Conservation (phyloP, 495 filamentous ascomycete species). For the Cairneyella variabilis region DNA sequence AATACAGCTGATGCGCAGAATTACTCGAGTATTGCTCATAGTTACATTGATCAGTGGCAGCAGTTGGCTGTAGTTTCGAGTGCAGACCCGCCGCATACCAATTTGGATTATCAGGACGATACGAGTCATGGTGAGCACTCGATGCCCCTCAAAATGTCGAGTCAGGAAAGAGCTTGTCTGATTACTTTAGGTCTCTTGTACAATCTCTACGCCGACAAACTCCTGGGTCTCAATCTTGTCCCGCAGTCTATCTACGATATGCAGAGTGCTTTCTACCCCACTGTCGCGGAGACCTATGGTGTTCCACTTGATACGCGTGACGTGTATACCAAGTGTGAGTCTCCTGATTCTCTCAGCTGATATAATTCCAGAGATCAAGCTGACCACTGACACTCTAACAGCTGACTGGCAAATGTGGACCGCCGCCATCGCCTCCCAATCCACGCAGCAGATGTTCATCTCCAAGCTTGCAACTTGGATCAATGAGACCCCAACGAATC, state of each 20-base stretch:
- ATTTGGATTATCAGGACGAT: constrained; percentile 51
- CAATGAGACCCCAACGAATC: constrained; percentile 66
- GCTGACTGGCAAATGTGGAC: constrained; percentile 83
- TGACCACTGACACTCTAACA: background rate
- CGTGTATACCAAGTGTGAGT: constrained; percentile 64
- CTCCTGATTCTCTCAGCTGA: background rate
- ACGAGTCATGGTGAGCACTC: constrained; percentile 40
- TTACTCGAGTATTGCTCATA: constrained; percentile 63
- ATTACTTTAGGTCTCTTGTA: constrained; percentile 77
- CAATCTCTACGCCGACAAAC: constrained; percentile 78
- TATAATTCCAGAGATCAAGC: no score
- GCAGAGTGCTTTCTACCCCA: constrained; percentile 78
- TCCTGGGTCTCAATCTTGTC: constrained; percentile 68
- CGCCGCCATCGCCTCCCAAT: constrained; percentile 61
- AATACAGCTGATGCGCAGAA: constrained; percentile 55
- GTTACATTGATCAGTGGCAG: constrained; percentile 77
- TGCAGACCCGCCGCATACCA: constrained; percentile 63
- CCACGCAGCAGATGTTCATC: constrained; percentile 64
- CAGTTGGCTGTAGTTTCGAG: constrained; percentile 67
- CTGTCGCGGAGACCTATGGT: constrained; percentile 66
- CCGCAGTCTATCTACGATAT: constrained; percentile 71
- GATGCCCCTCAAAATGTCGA: background rate
- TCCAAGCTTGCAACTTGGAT: constrained; percentile 71
- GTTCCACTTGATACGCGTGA: constrained; percentile 82
- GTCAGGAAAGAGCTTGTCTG: background rate